These are phyloP conservation scores for Claviceps humidiphila DNA, from an alignment of 2,329 filamentous ascomycete species.

Conservation along the genomic window DNA sequence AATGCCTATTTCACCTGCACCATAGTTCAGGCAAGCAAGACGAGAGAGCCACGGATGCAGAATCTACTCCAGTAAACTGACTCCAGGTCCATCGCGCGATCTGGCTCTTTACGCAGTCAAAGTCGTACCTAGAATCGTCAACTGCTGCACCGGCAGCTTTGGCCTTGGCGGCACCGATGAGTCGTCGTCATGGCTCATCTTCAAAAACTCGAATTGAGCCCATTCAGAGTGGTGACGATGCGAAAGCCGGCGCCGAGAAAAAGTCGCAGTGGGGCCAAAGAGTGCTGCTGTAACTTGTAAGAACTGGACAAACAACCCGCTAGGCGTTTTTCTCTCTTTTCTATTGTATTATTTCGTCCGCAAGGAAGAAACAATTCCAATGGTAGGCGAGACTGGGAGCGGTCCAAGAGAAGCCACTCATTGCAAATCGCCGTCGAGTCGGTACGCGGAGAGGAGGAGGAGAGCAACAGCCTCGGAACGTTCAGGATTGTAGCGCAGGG, in stretches of 20 bases:
- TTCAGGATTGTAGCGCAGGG: no score
- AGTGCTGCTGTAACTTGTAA: no score
- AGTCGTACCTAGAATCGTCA: constrained; percentile 60
- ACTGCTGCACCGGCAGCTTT: constrained; percentile 63
- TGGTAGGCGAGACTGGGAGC: neutral
- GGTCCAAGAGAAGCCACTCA: neutral
- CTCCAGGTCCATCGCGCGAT: neutral
- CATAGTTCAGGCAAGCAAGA: neutral
- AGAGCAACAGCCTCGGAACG: neutral
- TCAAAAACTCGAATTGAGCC: neutral
- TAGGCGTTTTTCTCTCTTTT: neutral
- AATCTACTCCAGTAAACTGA: neutral
- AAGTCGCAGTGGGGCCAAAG: neutral
- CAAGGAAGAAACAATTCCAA: neutral
- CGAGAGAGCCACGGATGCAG: neutral
- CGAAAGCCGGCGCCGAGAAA: neutral
- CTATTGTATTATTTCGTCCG: neutral
- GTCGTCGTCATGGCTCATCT: constrained; percentile 5
- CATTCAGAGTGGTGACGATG: neutral
- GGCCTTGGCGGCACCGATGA: constrained; percentile 20
- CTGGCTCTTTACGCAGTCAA: neutral
- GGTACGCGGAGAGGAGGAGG: neutral
- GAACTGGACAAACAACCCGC: neutral
- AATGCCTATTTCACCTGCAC: neutral
- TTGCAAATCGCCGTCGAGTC: neutral